Percentiles rank a stretch among this genome's conserved stretches.
Evolutionary conservation across 2,329 filamentous ascomycete genomes (phyloP).

Genomic region (Purpureocillium lavendulum): DNA sequence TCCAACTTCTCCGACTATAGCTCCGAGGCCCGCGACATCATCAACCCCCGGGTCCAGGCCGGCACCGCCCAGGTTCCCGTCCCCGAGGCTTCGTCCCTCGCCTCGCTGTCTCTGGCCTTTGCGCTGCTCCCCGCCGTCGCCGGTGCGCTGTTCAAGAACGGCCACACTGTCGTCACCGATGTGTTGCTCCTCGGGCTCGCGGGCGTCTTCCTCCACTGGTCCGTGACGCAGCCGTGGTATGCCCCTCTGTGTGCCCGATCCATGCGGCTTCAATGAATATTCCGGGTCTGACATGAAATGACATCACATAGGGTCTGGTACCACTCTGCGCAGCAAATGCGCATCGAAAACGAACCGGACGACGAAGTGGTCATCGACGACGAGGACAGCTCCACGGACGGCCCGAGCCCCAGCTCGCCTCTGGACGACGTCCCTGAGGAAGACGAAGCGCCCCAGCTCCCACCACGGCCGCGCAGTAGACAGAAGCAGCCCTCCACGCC

Average conservation of each 20-base stretch:
- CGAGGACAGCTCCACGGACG: constrained; percentile 35
- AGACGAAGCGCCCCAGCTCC: constrained; percentile 13
- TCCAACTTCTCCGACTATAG: constrained; percentile 74
- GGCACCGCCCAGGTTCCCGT: constrained; percentile 26
- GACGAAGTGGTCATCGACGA: constrained; percentile 33
- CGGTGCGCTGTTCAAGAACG: constrained; percentile 77
- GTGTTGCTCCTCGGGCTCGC: constrained; percentile 71
- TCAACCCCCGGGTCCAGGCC: constrained; percentile 39
- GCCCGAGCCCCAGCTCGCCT: constrained; percentile 11
- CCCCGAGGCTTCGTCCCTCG: constrained; percentile 59
- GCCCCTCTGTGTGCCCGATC: no score
- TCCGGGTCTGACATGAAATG: neutral
- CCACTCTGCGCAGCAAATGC: constrained; percentile 57
- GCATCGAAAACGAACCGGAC: constrained; percentile 39
- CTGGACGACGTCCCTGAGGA: constrained; percentile 39
- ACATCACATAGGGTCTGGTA: constrained; percentile 59
- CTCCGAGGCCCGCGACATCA: constrained; percentile 60
- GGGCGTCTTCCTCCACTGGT: constrained; percentile 86
- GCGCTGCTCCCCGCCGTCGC: constrained; percentile 80
- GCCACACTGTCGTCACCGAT: constrained; percentile 76
- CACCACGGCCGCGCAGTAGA: neutral
- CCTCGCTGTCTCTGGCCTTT: constrained; percentile 73
- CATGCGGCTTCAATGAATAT: no score
- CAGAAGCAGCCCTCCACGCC: constrained; percentile 13
- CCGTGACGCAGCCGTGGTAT: constrained; percentile 81